These are phyloP conservation scores for Silene noctiflora DNA, from an alignment of 179 eudicot species.

Conservation along the genomic window DNA sequence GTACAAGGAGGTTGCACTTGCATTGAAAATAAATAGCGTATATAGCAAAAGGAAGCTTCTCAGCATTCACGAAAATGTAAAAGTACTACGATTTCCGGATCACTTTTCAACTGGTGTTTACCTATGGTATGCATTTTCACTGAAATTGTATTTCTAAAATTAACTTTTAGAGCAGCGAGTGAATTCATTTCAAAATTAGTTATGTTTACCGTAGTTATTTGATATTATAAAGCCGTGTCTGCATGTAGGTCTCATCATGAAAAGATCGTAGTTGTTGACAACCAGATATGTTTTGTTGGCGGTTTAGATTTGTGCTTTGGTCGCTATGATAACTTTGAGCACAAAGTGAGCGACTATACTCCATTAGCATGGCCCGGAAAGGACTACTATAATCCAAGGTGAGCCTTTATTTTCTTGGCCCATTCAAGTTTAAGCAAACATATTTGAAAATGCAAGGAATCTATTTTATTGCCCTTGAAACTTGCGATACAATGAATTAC, in stretches of 20 bases:
- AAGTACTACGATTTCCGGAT: conserved; percentile 92
- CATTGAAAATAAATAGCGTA: conserved; percentile 88
- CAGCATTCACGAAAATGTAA: conserved; percentile 85
- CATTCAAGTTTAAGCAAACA: not conserved
- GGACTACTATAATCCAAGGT: conserved; percentile 98
- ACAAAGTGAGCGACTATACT: conserved; percentile 74
- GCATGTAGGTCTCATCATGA: conserved; percentile 93
- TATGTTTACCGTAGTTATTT: not conserved
- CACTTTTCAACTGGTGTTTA: conserved; percentile 70
- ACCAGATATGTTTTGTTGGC: conserved; percentile 88
- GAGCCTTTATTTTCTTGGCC: conserved; percentile 13
- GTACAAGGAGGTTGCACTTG: conserved; percentile 91
- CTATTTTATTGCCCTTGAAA: not conserved
- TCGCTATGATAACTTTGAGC: conserved; percentile 80
- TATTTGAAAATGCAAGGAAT: not conserved
- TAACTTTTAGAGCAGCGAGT: not conserved
- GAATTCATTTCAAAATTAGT: not conserved
- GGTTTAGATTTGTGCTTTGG: conserved; percentile 98
- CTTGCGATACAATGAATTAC: not conserved
- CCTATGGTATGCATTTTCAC: conserved; percentile 35
- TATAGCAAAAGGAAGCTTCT: conserved; percentile 90
- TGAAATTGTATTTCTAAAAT: conserved; percentile 4
- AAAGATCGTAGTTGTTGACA: conserved; percentile 84
- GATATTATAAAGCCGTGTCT: conserved; percentile 14
- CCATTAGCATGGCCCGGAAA: conserved; percentile 86